Conservation (phyloP, 768 basidiomycete genomes). For the Termitomyces sp. region DNA sequence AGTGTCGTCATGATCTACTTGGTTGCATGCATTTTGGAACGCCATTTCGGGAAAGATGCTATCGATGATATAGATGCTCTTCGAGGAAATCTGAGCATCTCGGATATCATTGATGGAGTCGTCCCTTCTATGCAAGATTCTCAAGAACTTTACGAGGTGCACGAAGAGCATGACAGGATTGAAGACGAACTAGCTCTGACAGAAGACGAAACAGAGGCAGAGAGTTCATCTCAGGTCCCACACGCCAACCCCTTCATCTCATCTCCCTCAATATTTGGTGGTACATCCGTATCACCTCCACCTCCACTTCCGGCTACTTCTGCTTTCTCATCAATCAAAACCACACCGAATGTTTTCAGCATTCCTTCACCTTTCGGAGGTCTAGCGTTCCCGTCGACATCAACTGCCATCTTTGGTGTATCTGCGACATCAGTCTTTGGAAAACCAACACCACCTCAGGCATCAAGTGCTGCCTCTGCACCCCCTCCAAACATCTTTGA, state of each 20-base stretch:
- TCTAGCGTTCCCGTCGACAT: conserved; percentile 15
- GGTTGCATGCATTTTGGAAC: conserved; percentile 83
- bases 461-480: not conserved
- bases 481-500: conserved; percentile 1
- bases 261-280: conserved; percentile 8
- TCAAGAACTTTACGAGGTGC: conserved; percentile 17
- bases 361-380: conserved; percentile 32
- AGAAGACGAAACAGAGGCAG: conserved; percentile 19
- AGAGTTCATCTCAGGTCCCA: not conserved
- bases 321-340: conserved; percentile 37
- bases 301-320: conserved; percentile 19
- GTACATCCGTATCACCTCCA: conserved; percentile 9
- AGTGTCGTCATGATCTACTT: conserved; percentile 77
- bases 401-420: conserved; percentile 13
- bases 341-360: conserved; percentile 36
- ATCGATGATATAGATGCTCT: conserved; percentile 73
- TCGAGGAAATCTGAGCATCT: conserved; percentile 49
- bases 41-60: conserved; percentile 79
- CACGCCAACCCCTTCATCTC: not conserved
- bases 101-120: conserved; percentile 69
- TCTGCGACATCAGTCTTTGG: conserved; percentile 16
- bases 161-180: conserved; percentile 20
- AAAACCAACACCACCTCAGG: conserved; percentile 12
- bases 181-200: conserved; percentile 14
- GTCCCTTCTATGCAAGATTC: conserved; percentile 21